Conservation (phyloP, 2,329 filamentous ascomycete species). For the Cercospora zeina region DNA sequence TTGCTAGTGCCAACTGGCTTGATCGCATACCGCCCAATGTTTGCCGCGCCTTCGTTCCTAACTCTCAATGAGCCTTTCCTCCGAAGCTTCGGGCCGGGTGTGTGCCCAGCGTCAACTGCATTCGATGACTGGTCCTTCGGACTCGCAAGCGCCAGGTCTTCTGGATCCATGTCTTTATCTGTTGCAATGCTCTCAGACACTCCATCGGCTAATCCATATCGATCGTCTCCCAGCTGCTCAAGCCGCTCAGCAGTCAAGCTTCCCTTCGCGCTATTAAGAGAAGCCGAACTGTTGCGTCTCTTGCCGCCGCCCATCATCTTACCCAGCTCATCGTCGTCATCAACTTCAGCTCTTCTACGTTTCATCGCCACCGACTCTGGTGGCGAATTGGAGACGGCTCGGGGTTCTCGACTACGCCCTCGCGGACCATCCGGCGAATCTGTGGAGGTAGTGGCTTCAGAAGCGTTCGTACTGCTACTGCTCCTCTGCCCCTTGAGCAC, state of each 20-base stretch:
- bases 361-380: conserved; percentile 65
- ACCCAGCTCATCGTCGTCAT: conserved; percentile 87
- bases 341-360: conserved; percentile 77
- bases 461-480: conserved; percentile 22
- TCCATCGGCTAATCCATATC: conserved; percentile 6
- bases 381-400: conserved; percentile 38
- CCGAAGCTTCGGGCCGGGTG: conserved; percentile 37
- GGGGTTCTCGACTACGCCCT: conserved; percentile 27
- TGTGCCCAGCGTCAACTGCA: conserved; percentile 18
- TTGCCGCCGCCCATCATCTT: conserved; percentile 63
- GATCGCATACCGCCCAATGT: conserved; percentile 34
- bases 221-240: conserved; percentile 20
- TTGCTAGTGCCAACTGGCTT: conserved; percentile 29
- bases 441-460: conserved; percentile 28
- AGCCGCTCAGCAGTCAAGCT: conserved; percentile 29
- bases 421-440: conserved; percentile 29
- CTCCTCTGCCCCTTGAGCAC: conserved; percentile 38
- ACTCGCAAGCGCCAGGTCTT: conserved; percentile 26
- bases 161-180: conserved; percentile 19
- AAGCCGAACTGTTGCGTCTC: conserved; percentile 45
- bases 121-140: conserved; percentile 24
- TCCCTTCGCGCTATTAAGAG: conserved; percentile 30
- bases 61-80: conserved; percentile 48
- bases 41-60: conserved; percentile 45
- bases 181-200: conserved; percentile 20